Conservation (phyloP, 345 rosid species). For the Arabis alpina region DNA sequence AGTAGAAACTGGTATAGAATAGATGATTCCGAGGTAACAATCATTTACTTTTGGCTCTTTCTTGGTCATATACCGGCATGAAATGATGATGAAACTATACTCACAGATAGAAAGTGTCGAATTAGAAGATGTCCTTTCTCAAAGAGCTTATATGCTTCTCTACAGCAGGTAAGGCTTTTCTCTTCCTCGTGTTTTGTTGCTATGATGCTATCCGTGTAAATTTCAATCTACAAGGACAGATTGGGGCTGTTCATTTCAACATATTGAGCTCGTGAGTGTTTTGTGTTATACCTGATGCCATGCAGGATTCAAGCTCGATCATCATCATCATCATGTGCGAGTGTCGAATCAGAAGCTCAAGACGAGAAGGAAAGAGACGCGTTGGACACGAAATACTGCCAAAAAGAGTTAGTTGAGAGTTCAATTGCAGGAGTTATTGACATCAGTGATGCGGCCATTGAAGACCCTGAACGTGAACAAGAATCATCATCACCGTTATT, state of each 20-base stretch:
- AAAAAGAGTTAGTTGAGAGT: slow-evolving; percentile 42
- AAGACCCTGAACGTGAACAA: slow-evolving; percentile 38
- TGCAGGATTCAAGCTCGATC: slow-evolving; percentile 65
- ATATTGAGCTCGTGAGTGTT: not conserved
- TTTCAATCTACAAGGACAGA: not conserved
- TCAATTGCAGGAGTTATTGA: slow-evolving; percentile 11
- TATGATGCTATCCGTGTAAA: not conserved
- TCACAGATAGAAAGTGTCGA: slow-evolving; percentile 71
- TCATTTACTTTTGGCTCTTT: slow-evolving; percentile 12
- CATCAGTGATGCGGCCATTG: slow-evolving; percentile 17
- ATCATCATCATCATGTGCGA: slow-evolving; percentile 41
- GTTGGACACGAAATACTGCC: slow-evolving; percentile 35
- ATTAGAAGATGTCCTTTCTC: slow-evolving; percentile 87
- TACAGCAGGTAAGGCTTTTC: slow-evolving; percentile 74
- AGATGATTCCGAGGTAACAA: slow-evolving; percentile 87
- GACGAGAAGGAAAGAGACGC: slow-evolving; percentile 44
- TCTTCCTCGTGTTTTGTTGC: not conserved
- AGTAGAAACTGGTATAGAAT: slow-evolving; percentile 79
- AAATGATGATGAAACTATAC: slow-evolving; percentile 12
- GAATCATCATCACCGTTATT: slow-evolving; percentile 8
- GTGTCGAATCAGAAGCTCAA: slow-evolving; percentile 47
- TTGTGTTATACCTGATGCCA: not conserved
- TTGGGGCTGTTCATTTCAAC: slow-evolving; percentile 2
- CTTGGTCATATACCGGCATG: slow-evolving; percentile 11
- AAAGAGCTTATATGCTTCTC: slow-evolving; percentile 95